phyloP scores from a whole-genome alignment of 805 yeast species.

The Ogataea ramenticola region DNA sequence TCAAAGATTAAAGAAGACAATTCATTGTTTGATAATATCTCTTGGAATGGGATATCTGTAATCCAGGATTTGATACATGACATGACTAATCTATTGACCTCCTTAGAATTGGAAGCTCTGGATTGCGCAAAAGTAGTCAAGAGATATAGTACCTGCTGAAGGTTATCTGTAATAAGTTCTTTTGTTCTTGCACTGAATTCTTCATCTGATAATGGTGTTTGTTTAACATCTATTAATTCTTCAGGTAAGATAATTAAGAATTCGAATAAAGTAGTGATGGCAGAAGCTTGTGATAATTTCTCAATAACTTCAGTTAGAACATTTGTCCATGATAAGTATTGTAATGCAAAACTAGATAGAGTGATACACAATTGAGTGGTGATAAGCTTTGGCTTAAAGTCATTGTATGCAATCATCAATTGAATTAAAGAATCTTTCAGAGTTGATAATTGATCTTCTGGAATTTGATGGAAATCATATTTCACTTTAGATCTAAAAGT shows the following conservation, averaged over 20 bases:
- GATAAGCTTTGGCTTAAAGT: constrained; percentile 44
- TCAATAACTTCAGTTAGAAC: constrained; percentile 64
- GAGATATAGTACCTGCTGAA: constrained; percentile 58
- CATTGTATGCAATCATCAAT: constrained; percentile 42
- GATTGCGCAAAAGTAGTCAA: constrained; percentile 42
- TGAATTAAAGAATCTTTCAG: constrained; percentile 63
- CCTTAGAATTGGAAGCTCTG: constrained; percentile 21
- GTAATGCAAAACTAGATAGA: constrained; percentile 75
- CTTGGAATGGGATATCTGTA: constrained; percentile 69
- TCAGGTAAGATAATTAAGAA: constrained; percentile 87
- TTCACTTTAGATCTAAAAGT: constrained; percentile 80
- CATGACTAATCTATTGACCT: constrained; percentile 40
- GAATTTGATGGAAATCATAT: constrained; percentile 78
- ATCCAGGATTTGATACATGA: constrained; percentile 89
- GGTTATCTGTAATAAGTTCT: constrained; percentile 57
- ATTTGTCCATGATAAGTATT: constrained; percentile 62
- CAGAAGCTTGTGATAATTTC: constrained; percentile 33
- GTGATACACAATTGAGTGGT: constrained; percentile 79
- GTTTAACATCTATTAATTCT: constrained; percentile 72
- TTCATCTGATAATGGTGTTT: constrained; percentile 72
- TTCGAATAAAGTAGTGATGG: constrained; percentile 52
- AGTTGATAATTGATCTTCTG: constrained; percentile 44
- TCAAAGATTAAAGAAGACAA: constrained; percentile 63
- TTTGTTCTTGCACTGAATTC: constrained; percentile 63
- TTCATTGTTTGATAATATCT: constrained; percentile 56